Evolutionary conservation across 768 basidiomycete genomes (phyloP), one percentile per base, ranked within the genome.

Genomic region (Sistotremastrum suecicum): DNA sequence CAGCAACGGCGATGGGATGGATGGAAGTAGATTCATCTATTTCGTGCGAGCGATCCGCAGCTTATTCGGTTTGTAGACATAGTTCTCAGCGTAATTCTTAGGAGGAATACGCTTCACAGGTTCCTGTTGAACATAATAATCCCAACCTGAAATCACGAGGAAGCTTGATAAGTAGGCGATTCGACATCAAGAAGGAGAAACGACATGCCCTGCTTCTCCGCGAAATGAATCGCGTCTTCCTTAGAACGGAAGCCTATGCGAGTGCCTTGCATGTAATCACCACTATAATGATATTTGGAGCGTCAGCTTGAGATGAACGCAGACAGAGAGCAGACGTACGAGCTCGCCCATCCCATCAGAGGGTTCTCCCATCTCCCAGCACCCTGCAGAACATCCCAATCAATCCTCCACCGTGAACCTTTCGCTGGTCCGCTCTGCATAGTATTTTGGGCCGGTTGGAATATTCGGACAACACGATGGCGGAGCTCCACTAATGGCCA

Each of bases 321-420:
- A 47, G 8, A 39, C 4, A 45, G 30, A 20, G 9, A 32, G 11
- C 37, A 29, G 7, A 73, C 85, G 64, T 60, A 92, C 85, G 89
- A 90, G 67, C 82, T 86, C 0, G 91, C 92, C 71, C 76, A 99
- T 39, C 94, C 94, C 88, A 98, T 99, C 53, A 99, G 61, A 3
- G 89, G 88, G 58, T 98, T 99, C 72, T 97, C 91, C 94, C 94
- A 99, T 43, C 94, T 74, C 8, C 87, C 90, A 31, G 75, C 80
- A 34, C 92, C 89, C 48, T 76, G 78, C n/a, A 97, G 67, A 47
- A 78, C 78, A 56, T 98, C 94, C 70, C 81, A 98, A 63, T 98
- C 94, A 56, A 99, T 77, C 52, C 88, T 71, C 94, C 94, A 99
- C 54, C 83, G 79, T 53, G 83, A 75, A 7, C 77, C 75, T 63